Conservation (phyloP, 192 early-diverging fungal genomes). For the Coemansia sp. region DNA sequence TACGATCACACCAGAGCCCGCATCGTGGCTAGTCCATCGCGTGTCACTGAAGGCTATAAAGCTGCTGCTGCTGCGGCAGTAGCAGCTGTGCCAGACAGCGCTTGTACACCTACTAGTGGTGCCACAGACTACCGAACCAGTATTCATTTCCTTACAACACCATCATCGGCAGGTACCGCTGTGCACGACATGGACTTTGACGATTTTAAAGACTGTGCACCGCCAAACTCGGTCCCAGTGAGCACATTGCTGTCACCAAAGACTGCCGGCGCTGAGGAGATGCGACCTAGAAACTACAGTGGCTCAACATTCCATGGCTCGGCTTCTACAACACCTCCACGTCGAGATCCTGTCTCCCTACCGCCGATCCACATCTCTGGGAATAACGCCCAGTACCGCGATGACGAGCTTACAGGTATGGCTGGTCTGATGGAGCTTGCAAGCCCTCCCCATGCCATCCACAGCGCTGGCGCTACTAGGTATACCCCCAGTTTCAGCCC, state of each 20-base stretch:
- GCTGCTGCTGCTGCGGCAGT: not conserved
- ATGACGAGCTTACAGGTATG: conserved; percentile 53
- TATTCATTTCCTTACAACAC: conserved; percentile 51
- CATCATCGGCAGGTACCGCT: conserved; percentile 23
- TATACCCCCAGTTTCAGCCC: conserved; percentile 2
- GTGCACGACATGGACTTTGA: conserved; percentile 30
- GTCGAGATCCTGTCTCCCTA: conserved; percentile 22
- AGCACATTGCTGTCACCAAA: conserved; percentile 36
- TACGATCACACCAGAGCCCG: conserved; percentile 13
- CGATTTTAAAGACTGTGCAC: conserved; percentile 2
- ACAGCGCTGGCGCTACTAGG: conserved; percentile 21
- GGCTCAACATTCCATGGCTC: conserved; percentile 11
- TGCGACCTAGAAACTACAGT: conserved; percentile 1
- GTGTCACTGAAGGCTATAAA: not conserved
- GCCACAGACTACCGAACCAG: conserved; percentile 43
- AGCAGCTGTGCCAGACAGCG: conserved; percentile 2
- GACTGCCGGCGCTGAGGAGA: conserved; percentile 2
- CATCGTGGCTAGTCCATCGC: conserved; percentile 9
- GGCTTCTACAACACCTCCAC: conserved; percentile 27
- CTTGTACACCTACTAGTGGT: conserved; percentile 6
- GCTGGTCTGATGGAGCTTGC: conserved; percentile 54
- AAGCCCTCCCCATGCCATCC: conserved; percentile 19
- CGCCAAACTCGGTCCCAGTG: conserved; percentile 32
- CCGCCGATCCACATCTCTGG: conserved; percentile 25
- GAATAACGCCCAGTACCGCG: conserved; percentile 29